A percentile compares a stretch with the other conserved stretches of the same genome.
phyloP scores from a whole-genome alignment of 2,329 filamentous ascomycete genomes.

The Fusarium newnesense region DNA sequence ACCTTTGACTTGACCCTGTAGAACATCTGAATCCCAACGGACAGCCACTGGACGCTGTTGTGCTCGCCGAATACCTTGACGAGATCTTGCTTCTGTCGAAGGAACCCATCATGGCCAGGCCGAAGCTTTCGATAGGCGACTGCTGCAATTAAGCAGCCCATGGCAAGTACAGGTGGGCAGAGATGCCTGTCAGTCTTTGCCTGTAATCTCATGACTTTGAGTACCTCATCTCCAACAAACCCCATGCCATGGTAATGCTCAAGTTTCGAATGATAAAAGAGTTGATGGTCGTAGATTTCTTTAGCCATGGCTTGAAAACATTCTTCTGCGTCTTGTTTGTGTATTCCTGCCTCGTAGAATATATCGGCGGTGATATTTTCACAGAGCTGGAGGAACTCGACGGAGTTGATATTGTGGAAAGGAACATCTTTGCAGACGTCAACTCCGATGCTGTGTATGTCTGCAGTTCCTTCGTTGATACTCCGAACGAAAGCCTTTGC shows the following conservation, averaged over 20 bases:
- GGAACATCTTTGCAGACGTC: neutral
- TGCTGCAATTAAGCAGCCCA: accelerated
- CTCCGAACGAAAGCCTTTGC: accelerated
- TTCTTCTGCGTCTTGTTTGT: accelerated
- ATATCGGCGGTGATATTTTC: accelerated
- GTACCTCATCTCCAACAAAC: no score
- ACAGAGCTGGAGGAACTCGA: neutral
- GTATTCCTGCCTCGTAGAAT: accelerated
- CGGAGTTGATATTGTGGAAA: accelerated
- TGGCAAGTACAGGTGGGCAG: accelerated
- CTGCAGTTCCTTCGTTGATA: neutral
- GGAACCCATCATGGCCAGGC: accelerated
- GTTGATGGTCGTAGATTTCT: no score
- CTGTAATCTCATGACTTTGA: accelerated
- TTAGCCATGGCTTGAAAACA: no score
- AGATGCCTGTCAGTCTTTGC: accelerated
- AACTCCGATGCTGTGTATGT: accelerated
- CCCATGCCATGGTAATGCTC: no score
- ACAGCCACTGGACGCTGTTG: neutral
- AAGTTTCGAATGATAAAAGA: no score
- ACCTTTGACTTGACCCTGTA: accelerated
- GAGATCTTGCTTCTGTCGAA: accelerated
- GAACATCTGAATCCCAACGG: neutral
- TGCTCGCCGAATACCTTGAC: accelerated
- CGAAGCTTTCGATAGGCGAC: accelerated